Evolutionary conservation across 805 yeast genomes (phyloP), one percentile per base, ranked within the genome.

Genomic region (Yarrowia osloensis): DNA sequence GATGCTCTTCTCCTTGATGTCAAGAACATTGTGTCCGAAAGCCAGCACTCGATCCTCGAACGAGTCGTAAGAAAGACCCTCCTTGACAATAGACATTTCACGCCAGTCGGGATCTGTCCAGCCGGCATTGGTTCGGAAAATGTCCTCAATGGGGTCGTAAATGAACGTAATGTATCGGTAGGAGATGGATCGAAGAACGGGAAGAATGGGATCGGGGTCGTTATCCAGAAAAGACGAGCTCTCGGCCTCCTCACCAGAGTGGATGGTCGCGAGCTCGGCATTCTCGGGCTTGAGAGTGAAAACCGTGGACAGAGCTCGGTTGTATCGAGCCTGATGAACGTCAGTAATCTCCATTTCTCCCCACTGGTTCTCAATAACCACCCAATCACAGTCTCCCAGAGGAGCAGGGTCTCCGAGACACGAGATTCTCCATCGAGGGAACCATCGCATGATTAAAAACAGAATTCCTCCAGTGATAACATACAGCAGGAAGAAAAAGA

Each of bases 321-420:
- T 87, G 73, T 88, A 90, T 80, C 90, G 83, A 50, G 78, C 77
- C 70, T 88, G 83, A 1, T 79, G 73, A 15, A 95, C 86, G 2
- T 78, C 75, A 4, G 85, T 82, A 21, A 88, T 83, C 40, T 84
- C 81, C 69, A 95, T 81, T 72, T 91, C 97, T 21, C 98, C 98
- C 81, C 86, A 88, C 75, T 93, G 98, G 71, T 91, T 96, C 77
- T 95, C 99, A 26, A 95, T 82, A 19, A 92, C 96, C 17, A 93
- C 89, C 95, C 97, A 91, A 73, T 92, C 96, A 35, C 97, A 88
- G 69, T 84, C 83, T 0, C 91, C 97, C 69, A 95, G 79, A 0
- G 96, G 88, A 4, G 84, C 81, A 31, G 81, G 80, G 21, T 78
- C 77, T 6, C 97, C 97, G 80, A 84, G 82, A 69, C 90, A 77